These are phyloP conservation scores for Hypoxylon sp. DNA, from an alignment of 2,329 filamentous ascomycete species.

Conservation along the genomic window DNA sequence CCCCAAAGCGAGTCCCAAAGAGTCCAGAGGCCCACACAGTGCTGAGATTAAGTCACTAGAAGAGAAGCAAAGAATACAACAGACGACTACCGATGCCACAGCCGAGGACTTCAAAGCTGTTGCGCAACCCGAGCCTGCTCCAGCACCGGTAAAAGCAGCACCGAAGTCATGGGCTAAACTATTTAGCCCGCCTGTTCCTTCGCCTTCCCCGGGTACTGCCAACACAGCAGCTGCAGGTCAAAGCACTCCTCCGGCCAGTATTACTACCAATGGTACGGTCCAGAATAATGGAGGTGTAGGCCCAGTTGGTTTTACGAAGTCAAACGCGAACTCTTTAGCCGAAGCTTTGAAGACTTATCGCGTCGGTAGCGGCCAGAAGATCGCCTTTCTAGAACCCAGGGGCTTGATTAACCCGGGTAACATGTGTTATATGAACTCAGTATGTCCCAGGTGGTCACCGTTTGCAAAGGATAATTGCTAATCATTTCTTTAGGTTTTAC, in stretches of 20 bases:
- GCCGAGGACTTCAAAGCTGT: conserved; percentile 39
- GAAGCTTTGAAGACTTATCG: conserved; percentile 82
- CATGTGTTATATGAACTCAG: conserved; percentile 99
- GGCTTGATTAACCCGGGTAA: conserved; percentile 97
- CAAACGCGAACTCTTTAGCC: conserved; percentile 54
- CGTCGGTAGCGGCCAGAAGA: conserved; percentile 72
- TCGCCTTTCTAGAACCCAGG: conserved; percentile 89
- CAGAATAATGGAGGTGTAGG: conserved; percentile 44
- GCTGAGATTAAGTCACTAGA: conserved; percentile 40
- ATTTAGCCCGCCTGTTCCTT: conserved; percentile 48
- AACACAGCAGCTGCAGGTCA: conserved; percentile 42
- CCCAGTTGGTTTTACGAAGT: conserved; percentile 56
- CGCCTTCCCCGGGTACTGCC: conserved; percentile 44
- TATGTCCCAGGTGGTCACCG: conserved; percentile 61
- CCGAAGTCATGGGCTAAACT: conserved; percentile 56
- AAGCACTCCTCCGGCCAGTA: conserved; percentile 40
- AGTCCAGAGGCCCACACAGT: conserved; percentile 42
- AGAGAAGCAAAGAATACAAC: conserved; percentile 38
- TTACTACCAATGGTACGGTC: conserved; percentile 43
- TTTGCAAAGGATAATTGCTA: conserved; percentile 10
- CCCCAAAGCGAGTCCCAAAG: conserved; percentile 56
- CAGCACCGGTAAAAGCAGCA: conserved; percentile 49
- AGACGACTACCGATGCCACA: conserved; percentile 23
- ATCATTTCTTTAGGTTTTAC: conserved; percentile 77
- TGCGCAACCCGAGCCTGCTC: conserved; percentile 45